Percentiles rank a stretch among this genome's conserved stretches.
phyloP scores from a whole-genome alignment of 441 rosid genomes.

The Euphorbia celastroides region DNA sequence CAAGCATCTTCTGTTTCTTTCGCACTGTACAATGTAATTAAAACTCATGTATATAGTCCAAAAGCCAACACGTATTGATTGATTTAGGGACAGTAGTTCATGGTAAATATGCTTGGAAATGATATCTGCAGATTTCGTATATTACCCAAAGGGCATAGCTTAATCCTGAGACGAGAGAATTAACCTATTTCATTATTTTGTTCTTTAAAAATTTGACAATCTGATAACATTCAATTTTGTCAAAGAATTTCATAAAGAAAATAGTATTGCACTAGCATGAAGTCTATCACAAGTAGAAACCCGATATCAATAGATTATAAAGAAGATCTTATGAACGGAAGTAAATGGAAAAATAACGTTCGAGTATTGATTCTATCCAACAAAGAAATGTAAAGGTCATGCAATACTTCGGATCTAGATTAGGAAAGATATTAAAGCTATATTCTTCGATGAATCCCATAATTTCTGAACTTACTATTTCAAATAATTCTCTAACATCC shows the following conservation, averaged over 20 bases:
- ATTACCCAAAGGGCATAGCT: constrained; percentile 5
- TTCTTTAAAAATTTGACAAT: background rate
- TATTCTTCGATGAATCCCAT: background rate
- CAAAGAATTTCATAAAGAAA: background rate
- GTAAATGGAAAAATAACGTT: no score
- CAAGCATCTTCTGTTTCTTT: constrained; percentile 7
- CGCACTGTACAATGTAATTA: background rate
- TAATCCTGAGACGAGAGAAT: constrained; percentile 8
- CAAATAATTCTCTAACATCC: background rate
- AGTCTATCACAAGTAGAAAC: background rate
- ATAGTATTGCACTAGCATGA: background rate
- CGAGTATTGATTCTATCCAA: background rate
- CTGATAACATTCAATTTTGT: background rate
- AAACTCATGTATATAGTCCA: constrained; percentile 10
- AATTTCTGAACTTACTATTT: no score
- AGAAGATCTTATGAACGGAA: background rate
- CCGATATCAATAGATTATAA: background rate
- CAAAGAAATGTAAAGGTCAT: background rate
- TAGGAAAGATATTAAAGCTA: background rate
- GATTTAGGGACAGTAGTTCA: background rate
- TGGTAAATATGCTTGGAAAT: background rate
- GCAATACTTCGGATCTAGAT: background rate
- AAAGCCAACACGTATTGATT: constrained; percentile 1
- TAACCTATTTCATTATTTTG: background rate
- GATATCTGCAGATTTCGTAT: constrained; percentile 10